Base-by-base conservation (phyloP, 73 alveolate genomes). In the Paraurostyla sp. region DNA sequence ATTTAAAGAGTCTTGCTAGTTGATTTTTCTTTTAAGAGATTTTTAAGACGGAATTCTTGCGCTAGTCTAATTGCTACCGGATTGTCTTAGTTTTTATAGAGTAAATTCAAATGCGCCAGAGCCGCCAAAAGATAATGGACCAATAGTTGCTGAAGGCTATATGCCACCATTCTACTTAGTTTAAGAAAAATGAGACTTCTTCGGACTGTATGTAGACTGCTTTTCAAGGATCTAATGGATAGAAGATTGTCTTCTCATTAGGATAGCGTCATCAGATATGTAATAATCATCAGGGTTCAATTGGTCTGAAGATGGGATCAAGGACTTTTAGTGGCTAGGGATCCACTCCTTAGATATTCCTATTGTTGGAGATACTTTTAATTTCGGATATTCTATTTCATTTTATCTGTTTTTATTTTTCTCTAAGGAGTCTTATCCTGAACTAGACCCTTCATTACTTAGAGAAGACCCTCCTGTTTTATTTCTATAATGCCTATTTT, bases 261-360 rank as follows among this genome's bases (percentile, higher is more conserved):
- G 25, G 13, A 11, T 2, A 1, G 60, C 82, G 41, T 65, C 82
- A 38, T 65, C 82, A 16, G 82, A 65, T 3, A 65, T 65, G 36
- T 65, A 65, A 38, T 22, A 16, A 15, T 65, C 82, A 9, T 65
- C 82, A 9, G 35, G 25, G 36, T 15, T 16, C 33, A 38, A 4
- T 6, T 65, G 13, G 46, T 65, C 58, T 65, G 82, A 65, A 38
- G 41, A 20, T 38, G 56, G 58, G 3, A 59, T 18, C 32, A 65
- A 40, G 41, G 82, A 65, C 58, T 65, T 65, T 35, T 65, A 65
- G 82, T 65, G 82, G 41, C 82, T 65, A 65, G 82, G 82, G 3
- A 65, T 6, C 82, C 82, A 65, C 6, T 65, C 82, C 58, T 22
- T 65, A 1, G 82, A 65, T 35, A 65, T 65, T 38, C 82, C 82